Conservation (phyloP, 352 stramenopile genomes). For the Globisporangium cylindrosporum region DNA sequence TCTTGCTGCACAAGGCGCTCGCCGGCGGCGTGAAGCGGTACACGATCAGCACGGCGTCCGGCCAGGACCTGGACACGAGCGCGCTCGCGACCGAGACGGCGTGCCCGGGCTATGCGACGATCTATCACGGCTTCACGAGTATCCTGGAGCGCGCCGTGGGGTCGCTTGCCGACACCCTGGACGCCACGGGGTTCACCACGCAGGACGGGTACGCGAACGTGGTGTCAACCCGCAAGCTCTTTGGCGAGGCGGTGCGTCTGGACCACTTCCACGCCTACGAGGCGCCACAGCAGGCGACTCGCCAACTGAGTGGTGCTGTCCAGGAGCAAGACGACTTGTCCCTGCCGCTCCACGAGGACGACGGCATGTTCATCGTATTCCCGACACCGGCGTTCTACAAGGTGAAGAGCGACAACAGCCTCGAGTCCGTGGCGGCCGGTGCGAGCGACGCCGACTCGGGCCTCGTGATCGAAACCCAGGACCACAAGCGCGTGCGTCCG, state of each 20-base stretch:
- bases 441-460: constrained; percentile 35
- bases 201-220: constrained; percentile 33
- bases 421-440: constrained; percentile 25
- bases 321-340: constrained; percentile 30
- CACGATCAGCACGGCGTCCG: constrained; percentile 63
- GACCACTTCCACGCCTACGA: constrained; percentile 70
- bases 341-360: constrained; percentile 54
- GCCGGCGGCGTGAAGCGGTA: constrained; percentile 62
- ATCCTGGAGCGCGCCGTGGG: constrained; percentile 49
- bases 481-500: constrained; percentile 41
- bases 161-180: constrained; percentile 38
- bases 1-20: constrained; percentile 57
- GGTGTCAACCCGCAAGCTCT: constrained; percentile 44
- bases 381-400: constrained; percentile 52
- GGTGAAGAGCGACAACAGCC: constrained; percentile 29
- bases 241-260: constrained; percentile 50
- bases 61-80: constrained; percentile 28
- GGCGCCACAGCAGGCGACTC: constrained; percentile 14
- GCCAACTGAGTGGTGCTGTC: constrained; percentile 2
- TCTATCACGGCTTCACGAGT: constrained; percentile 41
- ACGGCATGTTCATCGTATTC: constrained; percentile 60
- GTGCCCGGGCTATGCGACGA: constrained; percentile 37
- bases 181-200: constrained; percentile 41
- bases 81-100: constrained; percentile 22
- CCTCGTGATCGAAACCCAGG: constrained; percentile 47